These are phyloP conservation scores for Dillenia turbinata DNA, from an alignment of 164 flowering plant genomes.

Conservation along the genomic window DNA sequence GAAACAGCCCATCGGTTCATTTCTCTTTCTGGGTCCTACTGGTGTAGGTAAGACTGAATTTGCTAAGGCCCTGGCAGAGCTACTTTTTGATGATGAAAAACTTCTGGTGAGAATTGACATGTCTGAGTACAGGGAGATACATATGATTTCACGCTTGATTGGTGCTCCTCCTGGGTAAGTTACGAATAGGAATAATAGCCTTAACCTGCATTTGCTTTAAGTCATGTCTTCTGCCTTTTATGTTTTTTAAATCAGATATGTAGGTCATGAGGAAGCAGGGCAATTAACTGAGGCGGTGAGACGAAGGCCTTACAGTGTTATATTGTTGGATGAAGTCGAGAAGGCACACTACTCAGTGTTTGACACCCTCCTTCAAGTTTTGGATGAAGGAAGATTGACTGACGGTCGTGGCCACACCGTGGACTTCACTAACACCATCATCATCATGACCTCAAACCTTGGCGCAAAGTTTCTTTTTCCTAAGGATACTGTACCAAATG, in stretches of 20 bases:
- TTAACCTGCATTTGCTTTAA: background rate
- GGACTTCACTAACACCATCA: conserved; percentile 21
- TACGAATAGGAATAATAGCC: background rate
- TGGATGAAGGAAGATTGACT: conserved; percentile 25
- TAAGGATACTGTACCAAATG: conserved; percentile 56
- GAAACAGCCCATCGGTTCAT: conserved; percentile 86
- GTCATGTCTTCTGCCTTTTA: background rate
- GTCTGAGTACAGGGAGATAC: conserved; percentile 14
- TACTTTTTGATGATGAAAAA: conserved; percentile 9
- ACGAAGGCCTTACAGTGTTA: conserved; percentile 9
- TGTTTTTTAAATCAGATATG: conserved; percentile 1
- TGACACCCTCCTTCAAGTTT: conserved; percentile 22
- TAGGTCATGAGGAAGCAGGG: conserved; percentile 21
- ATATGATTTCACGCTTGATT: conserved; percentile 5
- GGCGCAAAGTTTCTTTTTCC: conserved; percentile 70
- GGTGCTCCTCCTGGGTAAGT: background rate
- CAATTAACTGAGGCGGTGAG: conserved; percentile 23
- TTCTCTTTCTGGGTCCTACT: conserved; percentile 86
- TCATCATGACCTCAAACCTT: conserved; percentile 23
- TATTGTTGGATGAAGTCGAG: conserved; percentile 29
- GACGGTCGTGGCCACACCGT: conserved; percentile 21
- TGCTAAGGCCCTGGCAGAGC: conserved; percentile 9
- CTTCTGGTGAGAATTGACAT: conserved; percentile 13
- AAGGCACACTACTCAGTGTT: conserved; percentile 22
- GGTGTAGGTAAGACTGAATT: conserved; percentile 57